Conservation (phyloP, 768 basidiomycete species). For the Mycena vitilis region DNA sequence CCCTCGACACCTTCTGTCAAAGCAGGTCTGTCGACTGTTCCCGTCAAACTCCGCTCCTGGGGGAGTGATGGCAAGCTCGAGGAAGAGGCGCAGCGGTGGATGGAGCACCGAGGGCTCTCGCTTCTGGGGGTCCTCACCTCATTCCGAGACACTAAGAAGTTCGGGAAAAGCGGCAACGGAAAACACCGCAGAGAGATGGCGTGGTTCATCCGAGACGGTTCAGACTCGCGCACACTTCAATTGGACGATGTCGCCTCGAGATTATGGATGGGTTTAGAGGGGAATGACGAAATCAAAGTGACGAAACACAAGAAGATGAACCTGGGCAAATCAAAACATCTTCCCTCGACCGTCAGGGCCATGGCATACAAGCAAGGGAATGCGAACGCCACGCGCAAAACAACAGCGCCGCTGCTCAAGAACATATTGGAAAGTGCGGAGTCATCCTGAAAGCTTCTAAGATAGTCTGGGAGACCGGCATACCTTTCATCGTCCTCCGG, state of each 20-base stretch:
- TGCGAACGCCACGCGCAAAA: conserved; percentile 70
- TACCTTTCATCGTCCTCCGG: neutral
- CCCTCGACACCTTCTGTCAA: conserved; percentile 54
- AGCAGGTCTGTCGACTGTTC: conserved; percentile 87
- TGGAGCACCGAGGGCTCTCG: conserved; percentile 70
- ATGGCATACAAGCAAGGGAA: conserved; percentile 77
- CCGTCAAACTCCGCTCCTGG: conserved; percentile 72
- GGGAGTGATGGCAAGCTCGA: conserved; percentile 56
- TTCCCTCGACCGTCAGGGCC: conserved; percentile 49
- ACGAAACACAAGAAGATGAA: conserved; percentile 62
- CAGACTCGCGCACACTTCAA: conserved; percentile 41
- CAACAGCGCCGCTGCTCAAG: conserved; percentile 74
- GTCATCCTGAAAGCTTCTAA: conserved; percentile 6
- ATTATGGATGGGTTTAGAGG: conserved; percentile 72
- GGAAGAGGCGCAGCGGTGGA: conserved; percentile 63
- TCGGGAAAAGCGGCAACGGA: conserved; percentile 51
- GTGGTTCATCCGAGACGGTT: conserved; percentile 67
- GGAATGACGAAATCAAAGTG: conserved; percentile 60
- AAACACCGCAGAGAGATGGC: conserved; percentile 77
- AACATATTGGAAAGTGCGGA: conserved; percentile 60
- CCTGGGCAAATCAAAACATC: conserved; percentile 41
- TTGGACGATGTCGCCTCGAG: conserved; percentile 56
- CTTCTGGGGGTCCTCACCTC: conserved; percentile 86
- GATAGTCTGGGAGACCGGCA: neutral
- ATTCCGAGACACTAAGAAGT: conserved; percentile 61